Evolutionary conservation across 139 green algal species (phyloP).

Genomic region (Pseudopediastrum boryanum): DNA sequence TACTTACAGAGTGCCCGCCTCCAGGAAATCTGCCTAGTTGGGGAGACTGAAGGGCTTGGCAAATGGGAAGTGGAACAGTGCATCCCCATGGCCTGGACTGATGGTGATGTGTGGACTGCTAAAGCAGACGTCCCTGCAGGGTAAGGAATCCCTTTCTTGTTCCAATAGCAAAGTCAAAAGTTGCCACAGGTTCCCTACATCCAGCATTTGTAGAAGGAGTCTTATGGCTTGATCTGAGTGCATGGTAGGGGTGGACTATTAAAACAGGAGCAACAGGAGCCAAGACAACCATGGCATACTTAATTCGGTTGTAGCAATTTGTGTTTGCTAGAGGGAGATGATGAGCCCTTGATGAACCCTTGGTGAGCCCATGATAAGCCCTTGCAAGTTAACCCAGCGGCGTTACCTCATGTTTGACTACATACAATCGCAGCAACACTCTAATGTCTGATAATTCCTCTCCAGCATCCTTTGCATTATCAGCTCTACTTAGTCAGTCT

Average conservation of each 20-base stretch:
- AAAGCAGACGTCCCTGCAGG: slow-evolving; percentile 15
- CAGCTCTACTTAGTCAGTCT: background rate
- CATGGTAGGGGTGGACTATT: background rate
- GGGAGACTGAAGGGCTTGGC: background rate
- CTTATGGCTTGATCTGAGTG: background rate
- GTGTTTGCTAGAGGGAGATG: too few relatives aligned
- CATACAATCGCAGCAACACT: background rate
- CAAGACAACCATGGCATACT: background rate
- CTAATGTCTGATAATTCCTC: background rate
- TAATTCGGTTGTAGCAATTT: background rate
- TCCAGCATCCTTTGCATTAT: background rate
- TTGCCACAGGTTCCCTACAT: background rate
- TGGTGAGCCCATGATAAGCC: too few relatives aligned
- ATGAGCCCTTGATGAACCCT: too few relatives aligned
- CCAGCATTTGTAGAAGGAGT: too few relatives aligned
- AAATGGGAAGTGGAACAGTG: slow-evolving; percentile 14
- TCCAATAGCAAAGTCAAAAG: background rate
- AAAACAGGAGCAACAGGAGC: background rate
- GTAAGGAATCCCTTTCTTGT: background rate
- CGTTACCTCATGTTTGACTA: background rate
- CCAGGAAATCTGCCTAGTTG: background rate
- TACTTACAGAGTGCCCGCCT: background rate
- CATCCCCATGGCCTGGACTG: slow-evolving; percentile 30
- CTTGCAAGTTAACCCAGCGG: background rate
- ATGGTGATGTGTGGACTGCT: slow-evolving; percentile 34